Conservation (phyloP, 805 yeast species). For the Saccharomycopsis lassenensis region DNA sequence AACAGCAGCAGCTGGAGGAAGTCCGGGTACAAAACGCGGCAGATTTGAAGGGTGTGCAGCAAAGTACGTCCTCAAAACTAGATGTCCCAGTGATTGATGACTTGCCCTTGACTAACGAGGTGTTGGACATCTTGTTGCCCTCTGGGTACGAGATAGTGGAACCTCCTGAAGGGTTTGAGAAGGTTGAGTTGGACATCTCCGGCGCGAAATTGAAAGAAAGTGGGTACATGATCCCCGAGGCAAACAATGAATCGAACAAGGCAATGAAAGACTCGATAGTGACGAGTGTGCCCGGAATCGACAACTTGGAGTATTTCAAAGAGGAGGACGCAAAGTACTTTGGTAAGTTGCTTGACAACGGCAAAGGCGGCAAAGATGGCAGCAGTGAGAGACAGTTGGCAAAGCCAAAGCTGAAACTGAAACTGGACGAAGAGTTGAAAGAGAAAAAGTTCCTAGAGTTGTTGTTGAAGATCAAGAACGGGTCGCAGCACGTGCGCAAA, state of each 20-base stretch:
- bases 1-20: too few species aligned
- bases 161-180: conserved; percentile 12
- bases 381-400: too few species aligned
- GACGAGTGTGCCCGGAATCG: conserved; percentile 51
- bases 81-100: conserved; percentile 11
- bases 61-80: too few species aligned
- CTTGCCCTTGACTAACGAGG: conserved; percentile 10
- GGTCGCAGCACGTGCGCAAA: conserved; percentile 58
- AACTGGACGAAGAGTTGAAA: conserved; percentile 42
- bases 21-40: neutral
- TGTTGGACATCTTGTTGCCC: conserved; percentile 12
- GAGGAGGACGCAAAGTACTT: conserved; percentile 65
- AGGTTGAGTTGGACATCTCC: neutral
- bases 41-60: neutral
- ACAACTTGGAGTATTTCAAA: conserved; percentile 57
- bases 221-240: conserved; percentile 45
- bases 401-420: conserved; percentile 26
- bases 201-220: neutral
- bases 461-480: conserved; percentile 67
- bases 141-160: conserved; percentile 13
- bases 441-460: conserved; percentile 54
- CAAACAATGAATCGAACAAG: conserved; percentile 23
- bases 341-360: conserved; percentile 38
- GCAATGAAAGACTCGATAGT: conserved; percentile 30
- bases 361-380: conserved; percentile 17